These are phyloP conservation scores for Moesziomyces sp. DNA, from an alignment of 1,284 basidiomycete genomes.

Conservation along the genomic window DNA sequence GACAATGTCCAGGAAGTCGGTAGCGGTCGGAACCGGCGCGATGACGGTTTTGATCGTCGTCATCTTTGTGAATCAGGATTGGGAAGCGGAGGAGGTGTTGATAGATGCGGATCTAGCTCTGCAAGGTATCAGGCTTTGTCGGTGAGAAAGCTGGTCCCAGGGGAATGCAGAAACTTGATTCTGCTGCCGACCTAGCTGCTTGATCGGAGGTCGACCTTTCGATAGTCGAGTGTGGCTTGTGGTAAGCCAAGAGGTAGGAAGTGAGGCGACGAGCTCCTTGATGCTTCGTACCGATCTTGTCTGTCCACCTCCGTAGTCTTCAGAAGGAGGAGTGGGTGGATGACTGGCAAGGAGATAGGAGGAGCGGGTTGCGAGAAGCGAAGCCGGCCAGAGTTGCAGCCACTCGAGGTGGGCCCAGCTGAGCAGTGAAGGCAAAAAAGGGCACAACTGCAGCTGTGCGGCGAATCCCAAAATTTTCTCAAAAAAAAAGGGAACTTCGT, in stretches of 20 bases:
- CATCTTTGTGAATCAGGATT: conserved; percentile 24
- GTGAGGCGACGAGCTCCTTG: neutral
- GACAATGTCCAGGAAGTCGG: conserved; percentile 94
- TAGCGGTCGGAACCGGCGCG: conserved; percentile 93
- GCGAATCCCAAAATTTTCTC: neutral
- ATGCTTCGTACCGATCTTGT: neutral
- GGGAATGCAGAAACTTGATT: neutral
- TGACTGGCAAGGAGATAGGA: neutral
- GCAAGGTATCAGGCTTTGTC: no score
- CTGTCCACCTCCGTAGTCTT: neutral
- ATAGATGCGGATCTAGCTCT: no score
- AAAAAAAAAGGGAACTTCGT: neutral
- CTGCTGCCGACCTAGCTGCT: neutral
- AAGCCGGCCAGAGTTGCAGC: neutral
- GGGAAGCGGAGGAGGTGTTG: no score
- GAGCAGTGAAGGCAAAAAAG: neutral
- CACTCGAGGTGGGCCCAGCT: neutral
- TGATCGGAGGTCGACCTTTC: neutral
- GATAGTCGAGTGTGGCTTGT: neutral
- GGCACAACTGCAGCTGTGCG: neutral
- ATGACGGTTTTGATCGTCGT: conserved; percentile 72
- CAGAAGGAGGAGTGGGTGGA: neutral
- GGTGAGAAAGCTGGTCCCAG: no score
- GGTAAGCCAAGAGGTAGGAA: neutral
- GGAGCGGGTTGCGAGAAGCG: no score